Evolutionary conservation across 176 grass and related monocot species (phyloP).

Genomic region (Ensete glaucum): DNA sequence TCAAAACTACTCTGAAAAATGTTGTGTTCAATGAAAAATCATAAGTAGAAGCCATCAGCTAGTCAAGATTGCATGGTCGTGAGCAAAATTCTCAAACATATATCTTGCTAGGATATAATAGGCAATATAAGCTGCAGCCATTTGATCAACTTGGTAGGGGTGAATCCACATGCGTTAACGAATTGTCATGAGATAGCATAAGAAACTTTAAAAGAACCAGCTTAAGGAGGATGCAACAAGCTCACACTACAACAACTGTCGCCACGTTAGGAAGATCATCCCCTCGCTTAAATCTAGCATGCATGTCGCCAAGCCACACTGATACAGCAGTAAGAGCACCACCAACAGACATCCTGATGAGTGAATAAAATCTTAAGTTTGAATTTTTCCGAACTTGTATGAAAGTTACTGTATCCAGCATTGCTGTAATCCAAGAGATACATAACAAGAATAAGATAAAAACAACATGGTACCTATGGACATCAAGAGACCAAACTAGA

Average conservation of each 20-base stretch:
- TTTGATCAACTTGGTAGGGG: not conserved
- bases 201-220: not conserved
- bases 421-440: constrained; percentile 1
- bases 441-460: constrained; percentile 2
- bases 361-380: constrained; percentile 19
- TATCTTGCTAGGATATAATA: too few species aligned
- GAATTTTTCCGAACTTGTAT: not conserved
- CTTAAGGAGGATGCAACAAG: constrained; percentile 4
- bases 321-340: constrained; percentile 71
- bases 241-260: constrained; percentile 81
- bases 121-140: not conserved
- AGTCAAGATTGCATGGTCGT: not conserved
- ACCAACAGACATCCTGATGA: constrained; percentile 84
- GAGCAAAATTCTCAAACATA: not conserved
- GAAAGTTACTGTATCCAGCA: not conserved
- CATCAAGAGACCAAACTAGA: constrained; percentile 82
- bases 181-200: too few species aligned
- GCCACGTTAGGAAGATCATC: constrained; percentile 73
- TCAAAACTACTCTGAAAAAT: not conserved
- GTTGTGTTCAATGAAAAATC: not conserved
- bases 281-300: constrained; percentile 45
- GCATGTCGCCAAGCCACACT: constrained; percentile 77
- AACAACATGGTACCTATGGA: constrained; percentile 59
- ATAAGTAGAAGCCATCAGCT: not conserved
- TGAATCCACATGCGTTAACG: too few species aligned